A percentile compares a stretch with the other conserved stretches of the same genome.
phyloP scores from a whole-genome alignment of 1,139 yeast genomes.

The Yamadazyma diospyri region DNA sequence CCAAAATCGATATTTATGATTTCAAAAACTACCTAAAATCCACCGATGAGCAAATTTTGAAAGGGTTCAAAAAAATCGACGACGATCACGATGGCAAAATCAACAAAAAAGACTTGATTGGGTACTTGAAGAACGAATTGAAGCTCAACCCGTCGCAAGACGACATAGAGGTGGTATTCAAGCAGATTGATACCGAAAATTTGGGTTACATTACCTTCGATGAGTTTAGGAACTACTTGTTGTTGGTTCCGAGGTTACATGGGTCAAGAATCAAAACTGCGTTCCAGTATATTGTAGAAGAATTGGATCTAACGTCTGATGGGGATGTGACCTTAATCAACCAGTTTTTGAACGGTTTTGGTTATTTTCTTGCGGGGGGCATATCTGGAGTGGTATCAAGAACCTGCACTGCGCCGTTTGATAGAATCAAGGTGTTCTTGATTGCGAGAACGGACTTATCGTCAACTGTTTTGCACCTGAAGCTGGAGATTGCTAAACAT shows the following conservation, averaged over 20 bases:
- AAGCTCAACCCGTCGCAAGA: slow-evolving; percentile 51
- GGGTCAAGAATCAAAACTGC: slow-evolving; percentile 79
- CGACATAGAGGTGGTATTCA: slow-evolving; percentile 57
- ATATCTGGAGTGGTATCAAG: slow-evolving; percentile 95
- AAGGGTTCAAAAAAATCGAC: slow-evolving; percentile 70
- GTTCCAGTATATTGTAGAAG: slow-evolving; percentile 75
- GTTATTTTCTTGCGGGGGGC: slow-evolving; percentile 93
- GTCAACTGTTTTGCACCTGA: slow-evolving; percentile 63
- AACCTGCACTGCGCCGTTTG: slow-evolving; percentile 96
- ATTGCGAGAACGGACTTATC: slow-evolving; percentile 87
- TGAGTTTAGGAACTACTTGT: slow-evolving; percentile 78
- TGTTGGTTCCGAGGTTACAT: slow-evolving; percentile 74
- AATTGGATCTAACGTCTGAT: slow-evolving; percentile 76
- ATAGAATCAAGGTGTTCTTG: slow-evolving; percentile 85
- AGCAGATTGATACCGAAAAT: slow-evolving; percentile 54
- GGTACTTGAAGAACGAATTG: slow-evolving; percentile 54
- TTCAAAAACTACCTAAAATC: slow-evolving; percentile 56
- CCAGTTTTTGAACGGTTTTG: slow-evolving; percentile 79
- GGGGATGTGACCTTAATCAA: slow-evolving; percentile 86
- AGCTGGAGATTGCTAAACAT: slow-evolving; percentile 44
- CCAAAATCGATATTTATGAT: slow-evolving; percentile 55
- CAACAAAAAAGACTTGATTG: slow-evolving; percentile 60
- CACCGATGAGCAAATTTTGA: slow-evolving; percentile 67
- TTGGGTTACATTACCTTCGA: slow-evolving; percentile 78
- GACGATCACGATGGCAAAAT: slow-evolving; percentile 73